These are phyloP conservation scores for Penicilliopsis zonata DNA, from an alignment of 495 filamentous ascomycete species.

Conservation along the genomic window DNA sequence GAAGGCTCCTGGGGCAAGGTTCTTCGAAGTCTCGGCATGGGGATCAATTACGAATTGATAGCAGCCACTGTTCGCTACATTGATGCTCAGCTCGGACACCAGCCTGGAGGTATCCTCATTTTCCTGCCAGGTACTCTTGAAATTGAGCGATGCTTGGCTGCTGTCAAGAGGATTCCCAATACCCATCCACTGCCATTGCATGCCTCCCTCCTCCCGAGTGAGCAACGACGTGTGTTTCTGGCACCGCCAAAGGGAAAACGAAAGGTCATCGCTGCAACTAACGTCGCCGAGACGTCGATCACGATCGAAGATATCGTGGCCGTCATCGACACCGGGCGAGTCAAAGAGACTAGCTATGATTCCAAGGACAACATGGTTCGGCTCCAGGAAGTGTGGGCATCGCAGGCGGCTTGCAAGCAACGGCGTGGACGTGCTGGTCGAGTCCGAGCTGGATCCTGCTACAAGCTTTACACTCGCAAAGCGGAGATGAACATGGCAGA, in stretches of 20 bases:
- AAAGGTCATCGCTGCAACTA: slow-evolving; percentile 89
- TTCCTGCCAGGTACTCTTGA: slow-evolving; percentile 82
- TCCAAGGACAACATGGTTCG: slow-evolving; percentile 88
- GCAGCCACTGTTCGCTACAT: slow-evolving; percentile 67
- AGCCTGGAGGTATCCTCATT: slow-evolving; percentile 79
- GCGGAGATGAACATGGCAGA: slow-evolving; percentile 80
- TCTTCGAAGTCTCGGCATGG: slow-evolving; percentile 65
- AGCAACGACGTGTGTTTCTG: slow-evolving; percentile 79
- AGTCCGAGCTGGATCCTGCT: slow-evolving; percentile 83
- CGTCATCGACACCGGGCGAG: slow-evolving; percentile 87
- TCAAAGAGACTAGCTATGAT: slow-evolving; percentile 95
- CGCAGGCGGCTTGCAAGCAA: slow-evolving; percentile 88
- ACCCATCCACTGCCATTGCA: slow-evolving; percentile 79
- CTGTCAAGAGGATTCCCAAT: slow-evolving; percentile 54
- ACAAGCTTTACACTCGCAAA: slow-evolving; percentile 84
- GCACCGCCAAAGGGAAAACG: slow-evolving; percentile 64
- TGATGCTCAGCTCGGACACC: slow-evolving; percentile 54
- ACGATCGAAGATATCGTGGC: slow-evolving; percentile 96
- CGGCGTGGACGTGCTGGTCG: slow-evolving; percentile 89
- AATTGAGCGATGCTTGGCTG: slow-evolving; percentile 69
- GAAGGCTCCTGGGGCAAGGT: slow-evolving; percentile 45
- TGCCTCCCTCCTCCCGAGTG: slow-evolving; percentile 74
- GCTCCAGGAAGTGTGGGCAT: slow-evolving; percentile 91
- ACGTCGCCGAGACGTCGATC: slow-evolving; percentile 96
- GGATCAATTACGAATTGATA: slow-evolving; percentile 89